Conservation (phyloP, 305 asterid genomes). For the Salvia sclarea region DNA sequence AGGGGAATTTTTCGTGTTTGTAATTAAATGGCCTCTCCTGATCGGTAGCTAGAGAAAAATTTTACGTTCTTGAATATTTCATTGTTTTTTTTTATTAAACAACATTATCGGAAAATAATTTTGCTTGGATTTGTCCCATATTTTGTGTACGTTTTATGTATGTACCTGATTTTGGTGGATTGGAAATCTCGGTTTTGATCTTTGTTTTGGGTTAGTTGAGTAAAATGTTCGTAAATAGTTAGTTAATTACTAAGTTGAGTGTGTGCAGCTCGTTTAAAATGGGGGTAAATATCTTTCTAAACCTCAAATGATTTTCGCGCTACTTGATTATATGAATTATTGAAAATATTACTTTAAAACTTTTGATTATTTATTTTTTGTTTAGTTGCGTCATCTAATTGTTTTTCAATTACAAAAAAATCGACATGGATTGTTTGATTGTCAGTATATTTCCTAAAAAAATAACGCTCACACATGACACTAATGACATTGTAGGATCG, state of each 20-base stretch:
- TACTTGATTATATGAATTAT: too few relatives aligned
- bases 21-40: conserved; percentile 32
- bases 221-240: not conserved
- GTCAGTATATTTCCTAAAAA: too few relatives aligned
- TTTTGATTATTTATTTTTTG: too few relatives aligned
- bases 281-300: too few relatives aligned
- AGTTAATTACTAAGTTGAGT: not conserved
- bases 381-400: too few relatives aligned
- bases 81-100: not conserved
- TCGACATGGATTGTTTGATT: too few relatives aligned
- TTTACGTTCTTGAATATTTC: not conserved
- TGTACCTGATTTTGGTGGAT: not conserved
- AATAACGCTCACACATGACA: too few relatives aligned
- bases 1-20: not conserved
- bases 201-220: not conserved
- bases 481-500: too few relatives aligned
- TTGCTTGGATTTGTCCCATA: not conserved
- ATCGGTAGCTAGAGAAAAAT: not conserved
- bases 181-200: not conserved
- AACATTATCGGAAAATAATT: conserved; percentile 3
- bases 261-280: not conserved
- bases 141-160: not conserved
- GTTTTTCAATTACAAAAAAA: too few relatives aligned
- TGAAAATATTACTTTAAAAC: too few relatives aligned
- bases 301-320: too few relatives aligned